These are phyloP conservation scores for Aspergillus ellipticus DNA, from an alignment of 495 filamentous ascomycete species.

Conservation along the genomic window DNA sequence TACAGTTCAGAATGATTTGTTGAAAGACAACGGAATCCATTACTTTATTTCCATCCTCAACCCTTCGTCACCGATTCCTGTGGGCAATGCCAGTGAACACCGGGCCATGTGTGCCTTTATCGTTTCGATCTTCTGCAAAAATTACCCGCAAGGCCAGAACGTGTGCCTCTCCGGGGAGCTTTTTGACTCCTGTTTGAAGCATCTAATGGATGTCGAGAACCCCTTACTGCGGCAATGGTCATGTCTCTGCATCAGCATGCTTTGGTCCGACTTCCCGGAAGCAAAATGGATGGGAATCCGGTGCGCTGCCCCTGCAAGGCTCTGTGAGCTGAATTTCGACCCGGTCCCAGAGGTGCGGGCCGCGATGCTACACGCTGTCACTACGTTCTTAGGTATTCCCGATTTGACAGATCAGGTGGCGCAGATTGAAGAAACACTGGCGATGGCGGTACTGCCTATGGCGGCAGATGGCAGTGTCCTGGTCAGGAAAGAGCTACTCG, in stretches of 20 bases:
- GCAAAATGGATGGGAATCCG: slow-evolving; percentile 93
- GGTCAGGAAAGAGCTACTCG: slow-evolving; percentile 85
- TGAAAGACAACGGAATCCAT: slow-evolving; percentile 94
- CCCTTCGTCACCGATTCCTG: slow-evolving; percentile 74
- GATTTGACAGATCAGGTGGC: slow-evolving; percentile 90
- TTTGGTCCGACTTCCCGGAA: slow-evolving; percentile 87
- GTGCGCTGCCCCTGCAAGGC: slow-evolving; percentile 69
- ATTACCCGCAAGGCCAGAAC: slow-evolving; percentile 82
- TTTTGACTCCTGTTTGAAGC: slow-evolving; percentile 75
- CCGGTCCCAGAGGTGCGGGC: slow-evolving; percentile 91
- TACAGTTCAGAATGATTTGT: slow-evolving; percentile 82
- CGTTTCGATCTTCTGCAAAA: slow-evolving; percentile 92
- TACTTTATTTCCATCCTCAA: slow-evolving; percentile 93
- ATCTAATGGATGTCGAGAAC: slow-evolving; percentile 81
- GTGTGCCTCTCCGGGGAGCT: slow-evolving; percentile 79
- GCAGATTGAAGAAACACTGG: slow-evolving; percentile 82
- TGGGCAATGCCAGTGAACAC: slow-evolving; percentile 83
- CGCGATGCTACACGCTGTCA: slow-evolving; percentile 88
- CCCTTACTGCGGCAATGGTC: slow-evolving; percentile 93
- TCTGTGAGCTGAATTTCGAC: slow-evolving; percentile 80
- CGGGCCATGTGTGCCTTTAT: slow-evolving; percentile 99
- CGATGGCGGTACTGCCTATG: slow-evolving; percentile 80
- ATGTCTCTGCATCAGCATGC: slow-evolving; percentile 90
- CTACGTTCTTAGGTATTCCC: slow-evolving; percentile 87
- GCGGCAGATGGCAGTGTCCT: slow-evolving; percentile 86